A percentile compares a stretch with the other conserved stretches of the same genome.
Evolutionary conservation across 768 basidiomycete species (phyloP).

Genomic region (Rhodotorula paludigena): DNA sequence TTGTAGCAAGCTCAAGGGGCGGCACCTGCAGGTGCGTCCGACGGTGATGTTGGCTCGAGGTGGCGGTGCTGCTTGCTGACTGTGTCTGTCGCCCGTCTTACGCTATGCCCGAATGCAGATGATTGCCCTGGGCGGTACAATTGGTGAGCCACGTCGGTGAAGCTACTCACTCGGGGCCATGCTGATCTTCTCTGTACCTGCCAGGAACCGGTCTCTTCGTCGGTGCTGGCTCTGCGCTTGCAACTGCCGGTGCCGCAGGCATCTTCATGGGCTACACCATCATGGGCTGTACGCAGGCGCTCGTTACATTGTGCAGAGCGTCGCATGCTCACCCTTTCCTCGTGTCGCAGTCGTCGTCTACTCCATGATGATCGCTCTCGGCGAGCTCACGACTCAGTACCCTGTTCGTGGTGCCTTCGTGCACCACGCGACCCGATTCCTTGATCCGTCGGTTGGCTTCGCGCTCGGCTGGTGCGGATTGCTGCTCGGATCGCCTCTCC

Average conservation of each 20-base stretch:
- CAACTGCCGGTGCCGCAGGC: constrained; percentile 3
- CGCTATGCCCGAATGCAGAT: constrained; percentile 22
- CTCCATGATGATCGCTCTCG: constrained; percentile 35
- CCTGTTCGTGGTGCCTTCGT: constrained; percentile 50
- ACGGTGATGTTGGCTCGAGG: not conserved
- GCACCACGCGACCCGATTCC: constrained; percentile 51
- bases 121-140: constrained; percentile 24
- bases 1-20: constrained; percentile 17
- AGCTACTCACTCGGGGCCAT: fast-evolving
- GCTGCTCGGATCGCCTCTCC: no score
- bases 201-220: constrained; percentile 20
- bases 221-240: constrained; percentile 2
- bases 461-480: constrained; percentile 7
- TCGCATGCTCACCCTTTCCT: no score
- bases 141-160: not conserved
- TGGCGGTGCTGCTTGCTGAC: not conserved
- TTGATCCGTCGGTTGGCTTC: constrained; percentile 48
- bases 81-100: no score
- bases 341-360: not conserved
- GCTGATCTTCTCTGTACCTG: not conserved
- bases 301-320: not conserved
- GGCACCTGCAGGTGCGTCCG: constrained; percentile 17
- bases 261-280: constrained; percentile 12
- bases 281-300: not conserved
- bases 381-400: constrained; percentile 46